Evolutionary conservation across 164 flowering plant species (phyloP).

Genomic region (Vitis rupestris): DNA sequence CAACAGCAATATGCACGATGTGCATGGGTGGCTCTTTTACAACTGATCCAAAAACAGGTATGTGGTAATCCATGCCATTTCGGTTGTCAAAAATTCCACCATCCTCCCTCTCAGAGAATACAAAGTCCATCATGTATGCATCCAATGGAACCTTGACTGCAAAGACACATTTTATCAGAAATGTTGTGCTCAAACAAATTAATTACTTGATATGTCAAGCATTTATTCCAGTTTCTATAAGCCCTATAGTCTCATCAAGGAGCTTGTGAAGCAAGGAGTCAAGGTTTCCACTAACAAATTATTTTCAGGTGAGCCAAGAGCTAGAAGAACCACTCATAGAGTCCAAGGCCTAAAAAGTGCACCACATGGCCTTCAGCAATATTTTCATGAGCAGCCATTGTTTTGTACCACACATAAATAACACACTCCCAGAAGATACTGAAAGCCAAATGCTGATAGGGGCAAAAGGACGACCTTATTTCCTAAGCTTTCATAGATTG

Average conservation of each 20-base stretch:
- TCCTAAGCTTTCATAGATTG: not conserved
- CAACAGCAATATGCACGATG: constrained; percentile 90
- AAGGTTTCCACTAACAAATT: too few relatives aligned
- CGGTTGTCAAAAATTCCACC: constrained; percentile 93
- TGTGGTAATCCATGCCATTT: constrained; percentile 85
- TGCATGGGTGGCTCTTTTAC: constrained; percentile 90
- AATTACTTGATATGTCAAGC: not conserved
- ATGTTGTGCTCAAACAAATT: not conserved
- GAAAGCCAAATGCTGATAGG: not conserved
- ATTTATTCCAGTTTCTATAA: not conserved
- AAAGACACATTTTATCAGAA: constrained; percentile 9
- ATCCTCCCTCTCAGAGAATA: constrained; percentile 90
- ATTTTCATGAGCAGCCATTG: too few relatives aligned
- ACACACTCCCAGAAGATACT: too few relatives aligned
- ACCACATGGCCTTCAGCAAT: too few relatives aligned
- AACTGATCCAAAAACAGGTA: constrained; percentile 85
- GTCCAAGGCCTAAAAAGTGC: too few relatives aligned
- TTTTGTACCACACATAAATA: too few relatives aligned
- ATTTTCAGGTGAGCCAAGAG: too few relatives aligned
- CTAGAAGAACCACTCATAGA: too few relatives aligned
- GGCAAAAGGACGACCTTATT: not conserved
- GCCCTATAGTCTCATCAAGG: too few relatives aligned
- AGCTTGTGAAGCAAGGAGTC: too few relatives aligned
- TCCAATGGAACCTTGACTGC: constrained; percentile 95
- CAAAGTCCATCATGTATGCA: constrained; percentile 97